Conservation (phyloP, 371 early-diverging fungal genomes). For the Rhizopus stolonifer region DNA sequence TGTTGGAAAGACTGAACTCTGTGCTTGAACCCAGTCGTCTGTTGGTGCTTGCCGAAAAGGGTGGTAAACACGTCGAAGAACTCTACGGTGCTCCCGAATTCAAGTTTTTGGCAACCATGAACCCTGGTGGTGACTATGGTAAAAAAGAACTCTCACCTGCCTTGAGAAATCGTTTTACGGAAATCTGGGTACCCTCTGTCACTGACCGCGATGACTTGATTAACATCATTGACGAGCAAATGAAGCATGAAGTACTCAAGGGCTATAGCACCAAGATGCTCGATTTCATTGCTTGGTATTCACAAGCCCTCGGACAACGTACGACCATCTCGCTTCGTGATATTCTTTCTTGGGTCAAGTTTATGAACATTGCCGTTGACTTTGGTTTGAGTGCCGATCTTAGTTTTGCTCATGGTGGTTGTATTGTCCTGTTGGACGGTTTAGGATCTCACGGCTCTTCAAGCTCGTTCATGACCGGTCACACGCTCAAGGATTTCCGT, state of each 20-base stretch:
- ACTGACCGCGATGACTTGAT: constrained; percentile 77
- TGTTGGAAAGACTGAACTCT: constrained; percentile 98
- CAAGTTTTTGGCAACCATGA: constrained; percentile 99
- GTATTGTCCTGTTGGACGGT: constrained; percentile 91
- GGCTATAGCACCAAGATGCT: constrained; percentile 45
- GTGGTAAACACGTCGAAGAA: constrained; percentile 72
- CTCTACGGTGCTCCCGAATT: constrained; percentile 76
- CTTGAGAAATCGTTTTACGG: constrained; percentile 98
- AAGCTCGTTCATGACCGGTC: constrained; percentile 60
- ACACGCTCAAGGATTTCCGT: constrained; percentile 45
- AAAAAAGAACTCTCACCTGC: constrained; percentile 99
- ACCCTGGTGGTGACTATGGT: constrained; percentile 99
- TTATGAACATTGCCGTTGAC: constrained; percentile 64
- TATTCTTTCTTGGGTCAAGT: constrained; percentile 91
- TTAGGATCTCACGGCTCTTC: constrained; percentile 89
- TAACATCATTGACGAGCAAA: constrained; percentile 72
- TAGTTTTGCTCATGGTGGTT: constrained; percentile 91
- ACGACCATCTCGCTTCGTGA: constrained; percentile 83
- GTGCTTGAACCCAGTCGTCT: constrained; percentile 93
- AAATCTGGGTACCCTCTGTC: constrained; percentile 95
- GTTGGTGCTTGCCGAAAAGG: constrained; percentile 94
- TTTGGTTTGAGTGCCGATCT: constrained; percentile 30
- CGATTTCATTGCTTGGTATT: constrained; percentile 61
- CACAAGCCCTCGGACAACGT: constrained; percentile 45
- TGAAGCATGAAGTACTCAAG: constrained; percentile 49